phyloP scores from a whole-genome alignment of 2,329 filamentous ascomycete species.

The Neoarthrinium moseri region DNA sequence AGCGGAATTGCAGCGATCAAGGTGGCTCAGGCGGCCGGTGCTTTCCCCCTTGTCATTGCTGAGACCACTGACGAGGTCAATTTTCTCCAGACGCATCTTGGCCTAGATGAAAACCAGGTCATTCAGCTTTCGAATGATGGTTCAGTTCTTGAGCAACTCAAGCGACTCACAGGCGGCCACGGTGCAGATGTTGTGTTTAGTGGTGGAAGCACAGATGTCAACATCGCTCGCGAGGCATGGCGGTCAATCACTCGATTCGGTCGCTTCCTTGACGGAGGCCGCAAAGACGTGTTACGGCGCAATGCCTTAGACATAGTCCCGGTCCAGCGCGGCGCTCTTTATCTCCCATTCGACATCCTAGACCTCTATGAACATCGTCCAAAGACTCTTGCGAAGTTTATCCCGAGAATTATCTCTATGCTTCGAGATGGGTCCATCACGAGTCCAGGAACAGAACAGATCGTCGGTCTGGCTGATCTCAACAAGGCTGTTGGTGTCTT shows the following conservation, averaged over 20 bases:
- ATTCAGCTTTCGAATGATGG: conserved; percentile 2
- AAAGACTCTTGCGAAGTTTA: conserved; percentile 12
- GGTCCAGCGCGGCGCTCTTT: conserved; percentile 21
- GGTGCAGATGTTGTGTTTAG: conserved; percentile 20
- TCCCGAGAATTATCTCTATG: conserved; percentile 12
- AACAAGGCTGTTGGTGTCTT: conserved; percentile 17
- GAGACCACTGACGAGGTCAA: conserved; percentile 12
- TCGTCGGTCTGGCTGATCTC: conserved; percentile 14
- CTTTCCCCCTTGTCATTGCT: conserved; percentile 16
- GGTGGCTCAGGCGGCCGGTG: conserved; percentile 15
- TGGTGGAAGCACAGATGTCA: conserved; percentile 9
- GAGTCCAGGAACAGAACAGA: conserved; percentile 6
- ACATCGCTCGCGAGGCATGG: conserved; percentile 17
- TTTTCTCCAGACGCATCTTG: conserved; percentile 11
- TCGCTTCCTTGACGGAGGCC: conserved; percentile 18
- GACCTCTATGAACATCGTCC: conserved; percentile 17
- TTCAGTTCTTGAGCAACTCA: conserved; percentile 8
- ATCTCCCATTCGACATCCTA: conserved; percentile 15
- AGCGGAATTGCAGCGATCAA: conserved; percentile 19
- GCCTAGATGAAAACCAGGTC: conserved; percentile 11
- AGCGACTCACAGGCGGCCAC: conserved; percentile 9
- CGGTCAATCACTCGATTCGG: conserved; percentile 17
- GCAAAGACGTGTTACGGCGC: conserved; percentile 20
- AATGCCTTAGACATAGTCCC: conserved; percentile 19
- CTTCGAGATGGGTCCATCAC: conserved; percentile 8